A percentile compares a stretch with the other conserved stretches of the same genome.
phyloP scores from a whole-genome alignment of 1,284 basidiomycete genomes.

The Pascua sp. region DNA sequence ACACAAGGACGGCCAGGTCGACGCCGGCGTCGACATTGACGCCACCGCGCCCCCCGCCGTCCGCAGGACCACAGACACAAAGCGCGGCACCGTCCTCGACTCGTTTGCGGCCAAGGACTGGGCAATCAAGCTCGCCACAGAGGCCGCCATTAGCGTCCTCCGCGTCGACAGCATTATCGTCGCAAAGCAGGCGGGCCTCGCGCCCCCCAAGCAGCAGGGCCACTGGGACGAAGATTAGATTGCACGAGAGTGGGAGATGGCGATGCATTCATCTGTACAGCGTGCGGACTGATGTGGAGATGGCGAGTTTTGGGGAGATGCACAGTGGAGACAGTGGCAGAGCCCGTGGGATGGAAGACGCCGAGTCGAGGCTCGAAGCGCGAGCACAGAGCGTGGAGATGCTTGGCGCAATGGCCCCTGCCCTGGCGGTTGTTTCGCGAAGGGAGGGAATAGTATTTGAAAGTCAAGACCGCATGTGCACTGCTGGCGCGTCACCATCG shows the following conservation, averaged over 20 bases:
- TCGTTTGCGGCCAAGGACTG: slow-evolving; percentile 49
- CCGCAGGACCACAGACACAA: slow-evolving; percentile 17
- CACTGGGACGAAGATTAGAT: slow-evolving; percentile 52
- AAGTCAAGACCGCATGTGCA: no score
- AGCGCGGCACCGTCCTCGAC: slow-evolving; percentile 31
- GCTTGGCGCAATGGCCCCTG: no score
- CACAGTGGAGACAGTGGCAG: no score
- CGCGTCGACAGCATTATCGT: slow-evolving; percentile 98
- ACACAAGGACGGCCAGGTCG: slow-evolving; percentile 61
- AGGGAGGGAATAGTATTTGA: no score
- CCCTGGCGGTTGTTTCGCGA: no score
- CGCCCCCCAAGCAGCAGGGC: slow-evolving; percentile 50
- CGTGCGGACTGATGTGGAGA: background rate
- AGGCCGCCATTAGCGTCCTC: slow-evolving; percentile 89
- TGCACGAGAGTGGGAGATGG: background rate
- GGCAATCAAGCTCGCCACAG: slow-evolving; percentile 59
- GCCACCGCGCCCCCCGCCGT: slow-evolving; percentile 36
- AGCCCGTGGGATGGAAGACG: no score
- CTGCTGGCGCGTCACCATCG: no score
- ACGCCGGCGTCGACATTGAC: slow-evolving; percentile 87
- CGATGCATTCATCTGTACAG: slow-evolving; percentile 8
- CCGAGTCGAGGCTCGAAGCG: no score
- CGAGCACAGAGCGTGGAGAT: no score
- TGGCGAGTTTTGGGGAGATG: no score
- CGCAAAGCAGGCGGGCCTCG: slow-evolving; percentile 78